A percentile compares a stretch with the other conserved stretches of the same genome.
These are phyloP conservation scores for Amanita subjunquillea DNA, from an alignment of 768 basidiomycete species.

Conservation along the genomic window DNA sequence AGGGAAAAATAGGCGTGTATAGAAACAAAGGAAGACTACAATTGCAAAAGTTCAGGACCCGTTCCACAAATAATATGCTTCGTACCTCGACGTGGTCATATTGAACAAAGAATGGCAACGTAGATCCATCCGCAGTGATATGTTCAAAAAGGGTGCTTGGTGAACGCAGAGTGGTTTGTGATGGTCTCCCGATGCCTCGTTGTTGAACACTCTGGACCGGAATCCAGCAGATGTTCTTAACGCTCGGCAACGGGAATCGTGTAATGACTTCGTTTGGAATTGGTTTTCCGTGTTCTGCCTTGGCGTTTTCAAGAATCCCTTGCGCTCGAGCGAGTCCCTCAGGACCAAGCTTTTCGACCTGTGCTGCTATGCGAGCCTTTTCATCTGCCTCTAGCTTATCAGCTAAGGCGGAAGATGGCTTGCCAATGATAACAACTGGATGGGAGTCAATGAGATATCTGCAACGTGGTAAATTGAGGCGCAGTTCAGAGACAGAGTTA, in stretches of 20 bases:
- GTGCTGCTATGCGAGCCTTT: constrained; percentile 62
- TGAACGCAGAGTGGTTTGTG: constrained; percentile 14
- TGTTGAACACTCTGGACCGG: constrained; percentile 60
- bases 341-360: constrained; percentile 62
- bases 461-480: constrained; percentile 1
- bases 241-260: constrained; percentile 84
- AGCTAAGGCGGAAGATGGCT: constrained; percentile 78
- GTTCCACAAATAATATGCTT: neutral
- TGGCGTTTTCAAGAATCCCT: constrained; percentile 66
- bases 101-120: constrained; percentile 82
- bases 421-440: constrained; percentile 71
- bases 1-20: constrained; percentile 76
- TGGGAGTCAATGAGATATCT: constrained; percentile 77
- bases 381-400: constrained; percentile 75
- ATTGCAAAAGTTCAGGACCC: constrained; percentile 3
- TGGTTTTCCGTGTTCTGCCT: constrained; percentile 73
- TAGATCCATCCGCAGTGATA: constrained; percentile 55
- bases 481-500: neutral
- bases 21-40: constrained; percentile 85
- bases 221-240: constrained; percentile 90
- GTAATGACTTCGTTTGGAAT: constrained; percentile 78
- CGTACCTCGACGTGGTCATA: constrained; percentile 86
- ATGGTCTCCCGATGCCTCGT: constrained; percentile 35
- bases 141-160: constrained; percentile 44
- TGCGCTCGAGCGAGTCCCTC: constrained; percentile 69